Evolutionary conservation across 2,329 filamentous ascomycete genomes (phyloP), one percentile per base, ranked within the genome.

Genomic region (Aspergillus nomiae): DNA sequence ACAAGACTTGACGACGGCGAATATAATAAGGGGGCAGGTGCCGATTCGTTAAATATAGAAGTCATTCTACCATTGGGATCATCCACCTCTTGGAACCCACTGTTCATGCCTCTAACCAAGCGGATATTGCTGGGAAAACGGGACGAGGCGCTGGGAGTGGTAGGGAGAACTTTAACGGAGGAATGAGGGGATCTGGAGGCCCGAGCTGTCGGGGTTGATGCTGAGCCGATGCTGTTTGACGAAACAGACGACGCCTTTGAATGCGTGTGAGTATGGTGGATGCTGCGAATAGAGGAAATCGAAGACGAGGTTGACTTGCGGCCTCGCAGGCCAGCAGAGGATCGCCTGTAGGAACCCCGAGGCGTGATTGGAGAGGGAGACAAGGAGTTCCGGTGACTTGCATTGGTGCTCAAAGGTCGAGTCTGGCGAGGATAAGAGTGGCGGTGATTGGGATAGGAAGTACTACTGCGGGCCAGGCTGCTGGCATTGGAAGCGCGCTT

Each of bases 251-350:
- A 96, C 0, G 95, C 93, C 78, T 98, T 98, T 26, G 93, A 97
- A 76, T 97, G 94, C 1, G 90, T 89, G 74, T 95, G 91, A 59
- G 92, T 90, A 69, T 94, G 92, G 71, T 94, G 93, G 73, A 98
- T 92, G 51, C 91, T 96, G 63, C 95, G 90, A 62, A 99, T 90
- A 0, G 93, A 97, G 0, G 93, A 97, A 19, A 99, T 89, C 0
- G 94, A 98, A 0, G 93, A 97, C 0, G 93, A 97, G 0, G 95
- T 99, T 0, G 94, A 98, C 76, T 98, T 98, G 64, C 95, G 88
- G 43, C 95, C 94, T 32, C 94, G 88, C 51, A 98, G 85, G 34
- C 94, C 94, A 50, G 86, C 87, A 6, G 92, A 96, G 2, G 92
- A 88, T 41, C 93, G 90, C 12, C 95, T 89, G 71, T 96, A 90